Evolutionary conservation across 108 stramenopile genomes (phyloP).

Genomic region (Skeletonema tropicum): DNA sequence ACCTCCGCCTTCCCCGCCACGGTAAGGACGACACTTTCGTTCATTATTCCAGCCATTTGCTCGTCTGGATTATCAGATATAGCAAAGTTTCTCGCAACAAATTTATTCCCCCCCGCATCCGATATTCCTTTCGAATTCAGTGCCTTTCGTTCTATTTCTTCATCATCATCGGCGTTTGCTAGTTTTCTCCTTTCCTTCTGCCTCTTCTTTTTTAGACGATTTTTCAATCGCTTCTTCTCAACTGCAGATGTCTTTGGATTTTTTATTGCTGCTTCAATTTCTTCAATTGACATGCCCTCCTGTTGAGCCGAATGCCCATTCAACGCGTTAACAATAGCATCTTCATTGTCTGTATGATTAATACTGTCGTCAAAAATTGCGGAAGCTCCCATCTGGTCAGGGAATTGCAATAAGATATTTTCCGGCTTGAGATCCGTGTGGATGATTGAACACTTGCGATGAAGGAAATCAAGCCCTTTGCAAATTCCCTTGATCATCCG

Average conservation of each 20-base stretch:
- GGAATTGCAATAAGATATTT: constrained; percentile 85
- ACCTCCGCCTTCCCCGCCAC: constrained; percentile 50
- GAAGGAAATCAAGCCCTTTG: constrained; percentile 93
- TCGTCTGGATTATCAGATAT: constrained; percentile 53
- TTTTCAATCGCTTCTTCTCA: constrained; percentile 69
- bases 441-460: constrained; percentile 92
- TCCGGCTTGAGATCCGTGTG: constrained; percentile 99
- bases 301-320: constrained; percentile 13
- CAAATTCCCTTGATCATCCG: constrained; percentile 90
- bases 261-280: constrained; percentile 59
- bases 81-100: constrained; percentile 74
- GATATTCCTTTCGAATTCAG: constrained; percentile 35
- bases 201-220: constrained; percentile 76
- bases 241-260: constrained; percentile 58
- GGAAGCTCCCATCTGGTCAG: constrained; percentile 49
- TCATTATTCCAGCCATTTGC: constrained; percentile 60
- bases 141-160: constrained; percentile 50
- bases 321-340: constrained; percentile 72
- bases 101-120: constrained; percentile 62
- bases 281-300: constrained; percentile 60
- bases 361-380: constrained; percentile 48
- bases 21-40: constrained; percentile 55
- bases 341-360: constrained; percentile 62
- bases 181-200: constrained; percentile 73
- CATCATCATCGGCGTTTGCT: constrained; percentile 37